Conservation (phyloP, 106 monocot species). For the Posidonia australis region DNA sequence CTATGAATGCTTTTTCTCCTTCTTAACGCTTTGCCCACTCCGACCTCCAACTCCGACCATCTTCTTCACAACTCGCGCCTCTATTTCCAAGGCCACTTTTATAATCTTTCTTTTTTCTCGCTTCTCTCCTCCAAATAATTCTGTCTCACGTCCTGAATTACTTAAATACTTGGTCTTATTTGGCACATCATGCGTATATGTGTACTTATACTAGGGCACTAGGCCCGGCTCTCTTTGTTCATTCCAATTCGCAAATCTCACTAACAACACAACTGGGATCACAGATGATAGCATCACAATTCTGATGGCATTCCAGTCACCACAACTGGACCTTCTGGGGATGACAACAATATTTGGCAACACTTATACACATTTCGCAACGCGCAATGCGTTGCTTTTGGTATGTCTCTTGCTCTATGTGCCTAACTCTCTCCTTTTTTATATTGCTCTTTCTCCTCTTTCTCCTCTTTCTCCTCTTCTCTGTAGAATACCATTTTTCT, state of each 20-base stretch:
- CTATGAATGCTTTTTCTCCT: too few species aligned
- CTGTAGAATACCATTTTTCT: not conserved
- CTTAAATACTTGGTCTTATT: too few species aligned
- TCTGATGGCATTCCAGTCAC: slow-evolving; percentile 82
- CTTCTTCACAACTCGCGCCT: too few species aligned
- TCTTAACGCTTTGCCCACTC: too few species aligned
- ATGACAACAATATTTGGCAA: slow-evolving; percentile 92
- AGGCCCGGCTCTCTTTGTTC: not conserved
- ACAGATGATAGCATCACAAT: slow-evolving; percentile 98
- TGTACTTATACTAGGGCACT: not conserved
- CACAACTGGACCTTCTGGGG: slow-evolving; percentile 67
- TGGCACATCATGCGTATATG: too few species aligned
- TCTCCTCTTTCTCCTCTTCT: not conserved
- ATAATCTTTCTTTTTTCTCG: too few species aligned
- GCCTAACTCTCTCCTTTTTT: too few species aligned
- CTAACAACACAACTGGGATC: not conserved
- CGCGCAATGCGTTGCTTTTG: slow-evolving; percentile 81
- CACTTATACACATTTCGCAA: slow-evolving; percentile 48
- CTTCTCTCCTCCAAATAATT: too few species aligned
- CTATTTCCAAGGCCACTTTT: too few species aligned
- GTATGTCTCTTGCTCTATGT: slow-evolving; percentile 20
- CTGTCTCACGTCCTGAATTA: too few species aligned
- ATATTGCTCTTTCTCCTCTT: not conserved
- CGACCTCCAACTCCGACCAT: too few species aligned
- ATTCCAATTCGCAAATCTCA: not conserved